Conservation (phyloP, 2,329 filamentous ascomycete genomes). For the Aspergillus fructus region DNA sequence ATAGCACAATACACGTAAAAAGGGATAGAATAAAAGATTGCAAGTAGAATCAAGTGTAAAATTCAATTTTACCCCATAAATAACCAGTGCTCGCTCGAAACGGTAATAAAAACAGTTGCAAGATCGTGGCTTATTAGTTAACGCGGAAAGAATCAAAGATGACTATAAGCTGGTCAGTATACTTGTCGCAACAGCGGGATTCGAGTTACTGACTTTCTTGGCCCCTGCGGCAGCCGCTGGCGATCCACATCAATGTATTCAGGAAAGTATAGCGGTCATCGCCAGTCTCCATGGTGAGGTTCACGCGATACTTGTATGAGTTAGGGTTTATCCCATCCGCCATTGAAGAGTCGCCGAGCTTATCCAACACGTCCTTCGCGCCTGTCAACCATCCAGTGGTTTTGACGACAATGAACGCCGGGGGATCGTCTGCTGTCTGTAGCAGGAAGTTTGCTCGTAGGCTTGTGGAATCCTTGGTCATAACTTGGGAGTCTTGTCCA, state of each 20-base stretch:
- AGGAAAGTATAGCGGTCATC: slow-evolving; percentile 51
- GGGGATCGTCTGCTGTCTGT: slow-evolving; percentile 52
- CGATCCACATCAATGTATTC: slow-evolving; percentile 52
- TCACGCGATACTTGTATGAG: slow-evolving; percentile 51
- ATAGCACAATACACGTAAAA: too few relatives aligned
- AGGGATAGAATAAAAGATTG: too few relatives aligned
- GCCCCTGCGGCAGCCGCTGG: slow-evolving; percentile 48
- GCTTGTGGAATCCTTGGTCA: slow-evolving; percentile 49
- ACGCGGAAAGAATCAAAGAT: slow-evolving; percentile 30
- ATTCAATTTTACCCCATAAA: slow-evolving; percentile 22
- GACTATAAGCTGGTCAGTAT: slow-evolving; percentile 19
- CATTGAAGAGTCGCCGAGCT: slow-evolving; percentile 44
- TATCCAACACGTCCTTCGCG: slow-evolving; percentile 50
- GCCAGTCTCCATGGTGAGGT: slow-evolving; percentile 50
- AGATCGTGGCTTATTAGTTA: slow-evolving; percentile 18
- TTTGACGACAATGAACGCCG: slow-evolving; percentile 49
- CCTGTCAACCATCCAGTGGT: slow-evolving; percentile 51
- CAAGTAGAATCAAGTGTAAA: not conserved
- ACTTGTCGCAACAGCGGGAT: not conserved
- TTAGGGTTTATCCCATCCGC: slow-evolving; percentile 49
- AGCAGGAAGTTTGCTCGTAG: slow-evolving; percentile 48
- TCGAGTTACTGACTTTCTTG: slow-evolving; percentile 41
- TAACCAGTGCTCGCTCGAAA: slow-evolving; percentile 25
- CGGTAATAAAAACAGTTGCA: slow-evolving; percentile 18
- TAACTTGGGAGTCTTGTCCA: slow-evolving; percentile 51